A percentile compares a stretch with the other conserved stretches of the same genome.
Evolutionary conservation across 2,329 filamentous ascomycete species (phyloP).

Genomic region (Immersiporthe knoxdaviesiana): DNA sequence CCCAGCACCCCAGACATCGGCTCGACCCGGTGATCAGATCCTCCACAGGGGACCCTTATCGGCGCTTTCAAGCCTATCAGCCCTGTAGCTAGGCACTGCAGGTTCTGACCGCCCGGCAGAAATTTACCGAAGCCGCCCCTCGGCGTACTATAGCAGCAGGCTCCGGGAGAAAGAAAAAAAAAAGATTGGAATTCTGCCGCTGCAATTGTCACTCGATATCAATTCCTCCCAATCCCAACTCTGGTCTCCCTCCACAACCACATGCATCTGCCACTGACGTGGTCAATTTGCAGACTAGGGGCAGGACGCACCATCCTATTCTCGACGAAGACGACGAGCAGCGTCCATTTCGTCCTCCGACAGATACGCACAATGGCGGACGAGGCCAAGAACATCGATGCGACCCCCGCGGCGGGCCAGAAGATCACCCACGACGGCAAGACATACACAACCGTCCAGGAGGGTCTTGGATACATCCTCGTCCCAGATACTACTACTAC

Average conservation of each 20-base stretch:
- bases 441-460: slow-evolving; percentile 55
- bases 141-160: background rate
- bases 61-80: background rate
- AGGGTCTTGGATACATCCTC: slow-evolving; percentile 61
- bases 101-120: slow-evolving; percentile 26
- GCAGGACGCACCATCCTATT: slow-evolving; percentile 9
- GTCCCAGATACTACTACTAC: slow-evolving; percentile 52
- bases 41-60: background rate
- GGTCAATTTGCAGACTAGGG: slow-evolving; percentile 8
- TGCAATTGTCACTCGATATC: slow-evolving; percentile 1
- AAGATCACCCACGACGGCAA: slow-evolving; percentile 48
- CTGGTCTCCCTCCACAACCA: background rate
- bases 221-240: background rate
- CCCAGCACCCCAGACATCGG: slow-evolving; percentile 14
- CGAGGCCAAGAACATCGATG: slow-evolving; percentile 30
- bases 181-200: background rate
- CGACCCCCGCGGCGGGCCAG: slow-evolving; percentile 39
- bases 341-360: background rate
- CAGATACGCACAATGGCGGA: slow-evolving; percentile 32
- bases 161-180: background rate
- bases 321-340: background rate
- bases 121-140: background rate
- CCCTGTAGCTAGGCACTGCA: background rate
- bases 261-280: slow-evolving; percentile 21
- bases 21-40: slow-evolving; percentile 5